Conservation (phyloP, 148 eudicot species). For the Tetragonia tetragonoides region DNA sequence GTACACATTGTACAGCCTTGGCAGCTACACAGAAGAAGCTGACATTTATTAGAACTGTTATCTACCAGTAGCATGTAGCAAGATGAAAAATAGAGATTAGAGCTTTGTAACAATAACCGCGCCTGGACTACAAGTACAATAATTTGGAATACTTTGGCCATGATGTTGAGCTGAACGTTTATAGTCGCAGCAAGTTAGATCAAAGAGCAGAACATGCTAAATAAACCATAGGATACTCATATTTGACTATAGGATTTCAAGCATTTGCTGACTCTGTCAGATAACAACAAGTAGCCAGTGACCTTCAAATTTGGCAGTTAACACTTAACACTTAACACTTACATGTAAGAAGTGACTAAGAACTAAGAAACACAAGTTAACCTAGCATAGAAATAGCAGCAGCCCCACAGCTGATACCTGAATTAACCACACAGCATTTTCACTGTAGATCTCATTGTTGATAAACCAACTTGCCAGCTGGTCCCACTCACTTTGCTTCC, state of each 20-base stretch:
- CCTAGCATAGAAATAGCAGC: neutral
- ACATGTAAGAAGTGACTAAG: neutral
- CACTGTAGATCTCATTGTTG: conserved; percentile 69
- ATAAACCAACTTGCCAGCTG: conserved; percentile 82
- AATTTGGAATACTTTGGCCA: neutral
- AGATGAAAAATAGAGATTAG: neutral
- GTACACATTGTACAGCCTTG: conserved; percentile 76
- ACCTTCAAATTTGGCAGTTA: neutral
- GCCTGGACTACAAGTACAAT: neutral
- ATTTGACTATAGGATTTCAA: neutral
- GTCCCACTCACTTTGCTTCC: conserved; percentile 92
- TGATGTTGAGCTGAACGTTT: neutral
- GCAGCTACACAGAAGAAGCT: conserved; percentile 42
- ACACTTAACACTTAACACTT: neutral
- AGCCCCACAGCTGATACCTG: conserved; percentile 43
- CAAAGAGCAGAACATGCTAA: too few relatives aligned
- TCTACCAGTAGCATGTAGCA: neutral
- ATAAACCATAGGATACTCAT: neutral
- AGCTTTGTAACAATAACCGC: neutral
- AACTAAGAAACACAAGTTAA: neutral
- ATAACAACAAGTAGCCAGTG: neutral
- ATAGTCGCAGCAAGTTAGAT: too few relatives aligned
- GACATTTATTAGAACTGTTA: neutral
- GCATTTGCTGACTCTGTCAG: neutral
- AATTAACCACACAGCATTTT: conserved; percentile 80